Evolutionary conservation across 768 basidiomycete species (phyloP), one percentile per base, ranked within the genome.

Genomic region (Cystobasidium tubakii): DNA sequence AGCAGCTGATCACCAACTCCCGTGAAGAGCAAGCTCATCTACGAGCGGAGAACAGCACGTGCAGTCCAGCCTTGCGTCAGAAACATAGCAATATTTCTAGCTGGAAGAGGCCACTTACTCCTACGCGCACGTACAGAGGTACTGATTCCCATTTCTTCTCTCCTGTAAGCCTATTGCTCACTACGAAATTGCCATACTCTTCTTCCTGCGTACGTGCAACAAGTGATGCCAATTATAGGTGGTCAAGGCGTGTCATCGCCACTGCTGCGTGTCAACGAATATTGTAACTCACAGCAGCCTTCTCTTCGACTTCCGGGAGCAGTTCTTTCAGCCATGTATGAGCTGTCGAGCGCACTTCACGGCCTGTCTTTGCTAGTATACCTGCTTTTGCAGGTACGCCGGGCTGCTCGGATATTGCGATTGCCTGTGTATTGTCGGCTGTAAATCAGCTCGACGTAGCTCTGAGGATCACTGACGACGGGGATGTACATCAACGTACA

Each of bases 101-200:
- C 27, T 21, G 12, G 17, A 46, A 27, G 43, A 27, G 13, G 21
- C 43, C 4, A 50, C 66, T 25, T 25, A 67, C 43, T 23, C 73
- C 73, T 6, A 69, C 33, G 25, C 73, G 73, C 25, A 74, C 67
- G 43, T 74, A 74, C 44, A 74, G 54, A 42, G 73, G 73, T 29
- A 74, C 67, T 17, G 73, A 63, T 43, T 74, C 69, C 54, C 50
- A 71, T 29, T 19, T 29, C 42, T 60, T 55, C 55, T 60, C 69
- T n/a, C 69, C 69, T 21, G 69, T 71, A 29, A 10, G 2, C 7
- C 69, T 23, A 34, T 71, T 31, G 54, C 29, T 36, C 19, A 71
- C 55, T 27, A 62, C 55, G 36, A 25, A 71, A 34, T 71, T 71
- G 23, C 69, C 69, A 27, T 42, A 65, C 23, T 65, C 36, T 27